Evolutionary conservation across 768 basidiomycete species (phyloP).

Genomic region (Termitomyces sp.): DNA sequence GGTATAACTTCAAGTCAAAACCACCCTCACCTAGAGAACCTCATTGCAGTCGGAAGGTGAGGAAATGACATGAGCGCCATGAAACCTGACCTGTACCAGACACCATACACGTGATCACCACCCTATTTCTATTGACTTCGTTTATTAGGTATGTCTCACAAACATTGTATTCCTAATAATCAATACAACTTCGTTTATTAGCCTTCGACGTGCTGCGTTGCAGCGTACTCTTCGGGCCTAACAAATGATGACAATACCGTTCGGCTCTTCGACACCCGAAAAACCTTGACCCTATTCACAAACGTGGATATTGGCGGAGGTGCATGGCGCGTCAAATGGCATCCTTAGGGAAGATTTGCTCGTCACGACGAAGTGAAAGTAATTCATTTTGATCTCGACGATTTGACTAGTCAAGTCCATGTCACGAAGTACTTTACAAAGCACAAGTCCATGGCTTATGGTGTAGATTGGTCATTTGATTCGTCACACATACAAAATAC

Average conservation of each 20-base stretch:
- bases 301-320: constrained; percentile 80
- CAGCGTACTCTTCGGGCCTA: too few relatives aligned
- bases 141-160: too few relatives aligned
- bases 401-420: constrained; percentile 9
- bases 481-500: constrained; percentile 29
- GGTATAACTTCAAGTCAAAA: constrained; percentile 90
- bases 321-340: constrained; percentile 96
- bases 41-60: constrained; percentile 89
- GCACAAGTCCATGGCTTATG: constrained; percentile 86
- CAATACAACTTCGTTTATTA: too few relatives aligned
- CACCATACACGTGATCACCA: too few relatives aligned
- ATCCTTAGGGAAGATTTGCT: constrained; percentile 79
- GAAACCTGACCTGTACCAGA: too few relatives aligned
- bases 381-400: constrained; percentile 47
- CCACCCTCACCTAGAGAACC: constrained; percentile 71
- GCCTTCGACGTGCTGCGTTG: too few relatives aligned
- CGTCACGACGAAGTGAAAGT: constrained; percentile 94
- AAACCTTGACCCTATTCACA: constrained; percentile 48
- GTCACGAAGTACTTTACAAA: constrained; percentile 55
- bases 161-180: too few relatives aligned
- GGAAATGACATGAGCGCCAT: constrained; percentile 3
- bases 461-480: constrained; percentile 79
- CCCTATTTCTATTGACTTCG: too few relatives aligned
- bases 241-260: constrained; percentile 55
- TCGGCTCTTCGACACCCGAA: constrained; percentile 78